Conservation (phyloP, 495 filamentous ascomycete species). For the Daldinia decipiens region DNA sequence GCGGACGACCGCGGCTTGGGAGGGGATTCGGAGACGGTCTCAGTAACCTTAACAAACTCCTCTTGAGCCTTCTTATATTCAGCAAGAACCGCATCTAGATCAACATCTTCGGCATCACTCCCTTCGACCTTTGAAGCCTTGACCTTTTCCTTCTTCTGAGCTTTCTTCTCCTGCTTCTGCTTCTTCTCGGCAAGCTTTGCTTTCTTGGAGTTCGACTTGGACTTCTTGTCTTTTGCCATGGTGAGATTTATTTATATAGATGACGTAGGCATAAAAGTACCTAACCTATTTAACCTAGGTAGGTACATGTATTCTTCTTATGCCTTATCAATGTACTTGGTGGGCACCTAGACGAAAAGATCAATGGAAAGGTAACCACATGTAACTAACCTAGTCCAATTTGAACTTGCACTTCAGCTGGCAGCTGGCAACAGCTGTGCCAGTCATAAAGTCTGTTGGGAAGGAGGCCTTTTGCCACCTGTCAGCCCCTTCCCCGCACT, state of each 20-base stretch:
- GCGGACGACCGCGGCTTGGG: constrained; percentile 81
- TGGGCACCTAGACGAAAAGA: neutral
- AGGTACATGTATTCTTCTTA: neutral
- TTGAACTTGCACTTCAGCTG: neutral
- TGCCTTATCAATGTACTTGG: neutral
- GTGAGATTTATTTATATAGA: constrained; percentile 4
- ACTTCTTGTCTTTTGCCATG: constrained; percentile 68
- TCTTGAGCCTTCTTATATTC: constrained; percentile 88
- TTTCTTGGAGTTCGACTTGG: constrained; percentile 68
- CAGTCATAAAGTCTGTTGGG: neutral
- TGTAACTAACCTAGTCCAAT: no score
- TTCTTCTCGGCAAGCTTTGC: constrained; percentile 70
- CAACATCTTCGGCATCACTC: constrained; percentile 89
- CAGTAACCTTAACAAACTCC: constrained; percentile 91
- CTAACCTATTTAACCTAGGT: no score
- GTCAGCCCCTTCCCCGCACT: constrained; percentile 38
- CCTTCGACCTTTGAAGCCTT: constrained; percentile 67
- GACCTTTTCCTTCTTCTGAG: constrained; percentile 69
- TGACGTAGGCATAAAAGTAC: neutral
- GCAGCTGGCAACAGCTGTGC: neutral
- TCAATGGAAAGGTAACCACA: no score
- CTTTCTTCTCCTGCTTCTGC: constrained; percentile 71
- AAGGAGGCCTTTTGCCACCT: constrained; percentile 4
- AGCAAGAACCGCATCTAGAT: constrained; percentile 94
- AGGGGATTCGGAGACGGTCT: constrained; percentile 73